A percentile compares a stretch with the other conserved stretches of the same genome.
Evolutionary conservation across 129 eudicot genomes (phyloP).

Genomic region (Lonicera japonica): DNA sequence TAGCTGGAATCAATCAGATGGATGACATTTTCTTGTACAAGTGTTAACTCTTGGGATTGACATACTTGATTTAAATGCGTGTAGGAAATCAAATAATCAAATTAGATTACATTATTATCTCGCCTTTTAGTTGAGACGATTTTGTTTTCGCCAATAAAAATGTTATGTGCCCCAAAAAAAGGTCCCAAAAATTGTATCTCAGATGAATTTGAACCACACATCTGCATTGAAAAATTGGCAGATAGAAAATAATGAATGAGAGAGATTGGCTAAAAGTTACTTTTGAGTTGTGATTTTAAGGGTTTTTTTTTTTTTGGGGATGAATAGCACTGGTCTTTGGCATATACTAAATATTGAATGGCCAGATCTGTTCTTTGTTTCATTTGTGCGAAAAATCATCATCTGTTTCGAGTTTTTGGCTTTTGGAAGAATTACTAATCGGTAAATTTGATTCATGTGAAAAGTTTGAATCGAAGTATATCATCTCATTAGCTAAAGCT

Average conservation of each 20-base stretch:
- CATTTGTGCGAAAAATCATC: background rate
- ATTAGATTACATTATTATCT: conserved; percentile 16
- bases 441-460: too few relatives aligned
- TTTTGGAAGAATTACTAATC: background rate
- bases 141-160: conserved; percentile 11
- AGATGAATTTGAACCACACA: too few relatives aligned
- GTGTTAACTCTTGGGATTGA: conserved; percentile 39
- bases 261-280: too few relatives aligned
- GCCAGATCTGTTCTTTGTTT: background rate
- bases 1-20: conserved; percentile 40
- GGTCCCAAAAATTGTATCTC: too few relatives aligned
- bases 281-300: too few relatives aligned
- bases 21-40: conserved; percentile 78
- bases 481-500: too few relatives aligned
- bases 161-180: too few relatives aligned
- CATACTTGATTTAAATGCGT: conserved; percentile 29
- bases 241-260: too few relatives aligned
- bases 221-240: too few relatives aligned
- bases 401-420: background rate
- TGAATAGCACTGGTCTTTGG: too few relatives aligned
- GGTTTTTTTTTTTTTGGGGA: too few relatives aligned
- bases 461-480: background rate
- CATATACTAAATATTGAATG: conserved; percentile 24
- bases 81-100: conserved; percentile 27
- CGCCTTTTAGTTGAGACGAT: background rate